A percentile compares a stretch with the other conserved stretches of the same genome.
Conservation (phyloP, 371 early-diverging fungal genomes). For the Catenaria anguillulae region DNA sequence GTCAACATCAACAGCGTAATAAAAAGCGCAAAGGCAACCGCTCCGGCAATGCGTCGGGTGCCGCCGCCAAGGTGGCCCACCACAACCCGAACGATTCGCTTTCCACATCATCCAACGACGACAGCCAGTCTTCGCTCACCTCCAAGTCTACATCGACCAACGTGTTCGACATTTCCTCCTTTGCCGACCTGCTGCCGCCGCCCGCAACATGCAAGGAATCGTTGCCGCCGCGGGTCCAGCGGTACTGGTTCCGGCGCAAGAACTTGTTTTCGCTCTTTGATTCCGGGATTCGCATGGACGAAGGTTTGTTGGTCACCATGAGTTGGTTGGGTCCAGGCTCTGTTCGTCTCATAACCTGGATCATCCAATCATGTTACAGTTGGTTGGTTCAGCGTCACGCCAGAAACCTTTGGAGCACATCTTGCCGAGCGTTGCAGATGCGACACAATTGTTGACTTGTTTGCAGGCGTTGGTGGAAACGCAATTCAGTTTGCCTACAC, state of each 20-base stretch:
- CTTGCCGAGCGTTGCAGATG: slow-evolving; percentile 58
- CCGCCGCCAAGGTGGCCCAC: no score
- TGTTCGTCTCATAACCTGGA: not conserved
- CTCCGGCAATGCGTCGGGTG: no score
- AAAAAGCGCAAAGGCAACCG: no score
- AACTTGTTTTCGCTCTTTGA: slow-evolving; percentile 67
- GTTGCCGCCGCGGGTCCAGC: slow-evolving; percentile 17
- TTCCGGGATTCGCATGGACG: slow-evolving; percentile 68
- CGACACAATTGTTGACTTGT: slow-evolving; percentile 72
- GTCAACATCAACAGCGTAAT: no score
- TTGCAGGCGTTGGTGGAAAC: slow-evolving; percentile 93
- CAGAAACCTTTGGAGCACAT: slow-evolving; percentile 72
- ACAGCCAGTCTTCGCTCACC: no score
- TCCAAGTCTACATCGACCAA: no score
- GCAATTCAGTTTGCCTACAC: slow-evolving; percentile 83
- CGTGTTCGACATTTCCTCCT: no score
- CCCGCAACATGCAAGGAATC: not conserved
- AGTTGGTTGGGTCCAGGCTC: slow-evolving; percentile 1
- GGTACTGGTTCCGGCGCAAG: slow-evolving; percentile 77
- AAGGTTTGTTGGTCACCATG: slow-evolving; percentile 29
- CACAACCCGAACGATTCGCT: no score
- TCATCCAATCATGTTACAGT: slow-evolving; percentile 38
- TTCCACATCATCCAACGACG: no score
- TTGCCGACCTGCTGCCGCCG: not conserved
- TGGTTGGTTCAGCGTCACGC: slow-evolving; percentile 94